phyloP scores from a whole-genome alignment of 2,329 filamentous ascomycete genomes.

The Cercospora zeae-maydis region DNA sequence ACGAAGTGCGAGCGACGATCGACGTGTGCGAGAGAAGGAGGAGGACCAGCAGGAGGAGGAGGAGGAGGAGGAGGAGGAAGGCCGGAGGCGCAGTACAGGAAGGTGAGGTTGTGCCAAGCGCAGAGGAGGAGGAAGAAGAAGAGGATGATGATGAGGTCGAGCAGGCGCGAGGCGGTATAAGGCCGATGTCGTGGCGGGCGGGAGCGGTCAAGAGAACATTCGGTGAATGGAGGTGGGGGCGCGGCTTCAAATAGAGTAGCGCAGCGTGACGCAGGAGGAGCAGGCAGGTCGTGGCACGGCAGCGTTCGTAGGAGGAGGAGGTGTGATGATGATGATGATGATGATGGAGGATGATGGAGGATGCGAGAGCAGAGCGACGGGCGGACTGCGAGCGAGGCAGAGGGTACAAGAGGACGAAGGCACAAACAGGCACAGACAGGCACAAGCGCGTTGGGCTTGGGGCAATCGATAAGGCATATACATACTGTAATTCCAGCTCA shows the following conservation, averaged over 20 bases:
- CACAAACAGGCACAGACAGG: too few species aligned
- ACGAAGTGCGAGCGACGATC: neutral
- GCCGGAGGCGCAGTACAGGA: too few species aligned
- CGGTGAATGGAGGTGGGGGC: constrained; percentile 7
- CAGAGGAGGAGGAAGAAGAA: neutral
- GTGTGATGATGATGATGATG: too few species aligned
- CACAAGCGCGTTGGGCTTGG: neutral
- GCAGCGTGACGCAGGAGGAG: constrained; percentile 11
- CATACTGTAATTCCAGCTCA: neutral
- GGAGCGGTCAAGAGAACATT: constrained; percentile 17
- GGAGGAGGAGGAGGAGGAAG: too few species aligned
- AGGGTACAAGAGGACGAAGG: too few species aligned
- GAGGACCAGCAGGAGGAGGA: too few species aligned
- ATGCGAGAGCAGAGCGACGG: too few species aligned
- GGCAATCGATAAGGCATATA: constrained; percentile 12
- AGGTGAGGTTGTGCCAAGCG: constrained; percentile 10
- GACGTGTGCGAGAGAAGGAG: constrained; percentile 1
- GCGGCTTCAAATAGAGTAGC: constrained; percentile 8
- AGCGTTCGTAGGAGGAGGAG: too few species aligned
- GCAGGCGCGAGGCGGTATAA: constrained; percentile 16
- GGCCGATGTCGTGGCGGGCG: constrained; percentile 3
- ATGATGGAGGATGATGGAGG: too few species aligned
- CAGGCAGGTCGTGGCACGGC: too few species aligned
- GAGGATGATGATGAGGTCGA: neutral
- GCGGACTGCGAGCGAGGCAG: too few species aligned